Evolutionary conservation across 164 flowering plant genomes (phyloP).

Genomic region (Sedum album): DNA sequence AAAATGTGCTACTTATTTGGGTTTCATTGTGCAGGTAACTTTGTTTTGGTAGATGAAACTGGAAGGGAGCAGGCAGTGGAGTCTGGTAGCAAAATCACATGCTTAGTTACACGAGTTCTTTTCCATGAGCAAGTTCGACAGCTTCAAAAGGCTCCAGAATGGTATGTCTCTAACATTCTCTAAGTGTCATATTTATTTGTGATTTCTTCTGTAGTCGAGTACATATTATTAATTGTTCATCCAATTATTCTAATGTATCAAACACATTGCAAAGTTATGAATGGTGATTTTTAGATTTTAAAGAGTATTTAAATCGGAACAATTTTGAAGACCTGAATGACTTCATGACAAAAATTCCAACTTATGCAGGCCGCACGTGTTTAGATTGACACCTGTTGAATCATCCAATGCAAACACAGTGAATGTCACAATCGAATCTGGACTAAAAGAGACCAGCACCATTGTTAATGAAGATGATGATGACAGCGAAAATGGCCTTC

Average conservation of each 20-base stretch:
- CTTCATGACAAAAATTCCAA: background rate
- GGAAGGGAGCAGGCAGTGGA: slow-evolving; percentile 76
- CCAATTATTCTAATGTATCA: background rate
- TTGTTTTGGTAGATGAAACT: slow-evolving; percentile 80
- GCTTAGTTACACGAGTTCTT: slow-evolving; percentile 74
- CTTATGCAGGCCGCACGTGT: slow-evolving; percentile 60
- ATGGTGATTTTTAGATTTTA: too few relatives aligned
- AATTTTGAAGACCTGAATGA: background rate
- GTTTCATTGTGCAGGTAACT: slow-evolving; percentile 46
- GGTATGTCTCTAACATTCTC: slow-evolving; percentile 34
- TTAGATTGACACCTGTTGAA: slow-evolving; percentile 25
- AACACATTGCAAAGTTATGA: too few relatives aligned
- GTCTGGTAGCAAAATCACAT: slow-evolving; percentile 76
- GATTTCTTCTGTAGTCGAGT: background rate
- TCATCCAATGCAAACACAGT: slow-evolving; percentile 16
- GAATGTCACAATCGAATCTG: slow-evolving; percentile 13
- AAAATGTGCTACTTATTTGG: slow-evolving; percentile 5
- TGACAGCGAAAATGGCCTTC: slow-evolving; percentile 42
- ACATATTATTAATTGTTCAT: background rate
- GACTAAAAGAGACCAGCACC: slow-evolving; percentile 17
- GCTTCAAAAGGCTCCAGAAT: slow-evolving; percentile 65
- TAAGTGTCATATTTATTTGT: background rate
- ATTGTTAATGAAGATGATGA: slow-evolving; percentile 1
- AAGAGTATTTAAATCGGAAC: background rate
- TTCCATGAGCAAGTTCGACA: slow-evolving; percentile 63